Base-by-base conservation (phyloP, 768 basidiomycete genomes). In the Tulasnella calospora region DNA sequence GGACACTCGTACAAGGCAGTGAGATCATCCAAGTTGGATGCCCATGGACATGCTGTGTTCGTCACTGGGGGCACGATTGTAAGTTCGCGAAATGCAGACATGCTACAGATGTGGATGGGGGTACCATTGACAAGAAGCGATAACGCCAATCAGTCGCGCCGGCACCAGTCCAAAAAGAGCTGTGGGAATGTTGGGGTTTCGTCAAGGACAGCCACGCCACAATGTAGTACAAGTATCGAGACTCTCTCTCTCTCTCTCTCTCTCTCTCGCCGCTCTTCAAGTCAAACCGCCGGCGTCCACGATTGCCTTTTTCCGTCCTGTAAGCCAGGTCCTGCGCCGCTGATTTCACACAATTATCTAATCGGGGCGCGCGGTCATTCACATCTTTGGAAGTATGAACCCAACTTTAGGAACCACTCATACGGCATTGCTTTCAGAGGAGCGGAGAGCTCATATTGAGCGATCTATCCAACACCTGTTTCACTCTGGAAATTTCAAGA, bases 21-120 rank as follows among this genome's bases (percentile, higher is more conserved):
- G 23, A 95, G 87, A 79, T 95, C 91, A 17, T 86, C 82, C 41
- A 87, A 84, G 81, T 91, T 88, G 5, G 92, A 92, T 1, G 94
- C 92, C 93, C 93, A 95, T 13, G 91, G 90, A 80, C 91, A 94
- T 23, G 94, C 90, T 0, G 92, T 88, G 83, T 95, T 95, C 80
- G 95, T 85, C 61, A 95, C 84, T 12, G 92, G 87, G 13, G 93
- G 92, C 12, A 86, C 81, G 74, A 94, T 84, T 72, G 85, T 81
- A 79, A 93, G 86, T 30, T 69, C 15, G 15, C 69, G 41, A 30
- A 78, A 71, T n/a, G 77, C 77, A 15, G 77, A 71, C 77, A 78
- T 78, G 41, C 17, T 35, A 15, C 9, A 9, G 30, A 67, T 15
- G 61, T 67, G 30, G 61, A 67, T 67, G 61, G 61, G 15, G 0